Conservation (phyloP, 495 filamentous ascomycete genomes). For the Lasiosphaeris hirsuta region DNA sequence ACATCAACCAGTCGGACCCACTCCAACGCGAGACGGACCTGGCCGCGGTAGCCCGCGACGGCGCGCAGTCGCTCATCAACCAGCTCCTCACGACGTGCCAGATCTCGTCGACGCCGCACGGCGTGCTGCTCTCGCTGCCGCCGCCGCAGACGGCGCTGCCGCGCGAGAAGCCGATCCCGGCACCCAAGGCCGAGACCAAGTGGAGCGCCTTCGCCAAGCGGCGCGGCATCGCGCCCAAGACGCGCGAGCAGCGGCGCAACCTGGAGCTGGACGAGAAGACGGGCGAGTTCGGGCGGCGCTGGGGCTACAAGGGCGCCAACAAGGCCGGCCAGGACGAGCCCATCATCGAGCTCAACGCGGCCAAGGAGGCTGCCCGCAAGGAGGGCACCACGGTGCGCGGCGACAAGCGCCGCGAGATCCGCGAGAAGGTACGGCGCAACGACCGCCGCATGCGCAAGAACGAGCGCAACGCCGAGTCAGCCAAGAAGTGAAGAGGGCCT, state of each 20-base stretch:
- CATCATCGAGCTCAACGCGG: conserved; percentile 84
- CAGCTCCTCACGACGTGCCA: conserved; percentile 76
- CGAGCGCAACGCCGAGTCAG: conserved; percentile 46
- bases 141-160: conserved; percentile 64
- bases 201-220: conserved; percentile 94
- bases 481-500: conserved; percentile 25
- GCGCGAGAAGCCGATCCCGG: conserved; percentile 85
- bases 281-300: conserved; percentile 85
- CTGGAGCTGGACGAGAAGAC: conserved; percentile 78
- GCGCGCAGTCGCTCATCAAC: conserved; percentile 81
- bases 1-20: conserved; percentile 43
- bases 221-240: conserved; percentile 87
- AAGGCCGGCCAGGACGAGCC: conserved; percentile 64
- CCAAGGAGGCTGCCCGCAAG: conserved; percentile 63
- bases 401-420: conserved; percentile 59
- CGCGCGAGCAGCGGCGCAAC: conserved; percentile 60
- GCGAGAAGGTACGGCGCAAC: conserved; percentile 62
- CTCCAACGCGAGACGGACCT: conserved; percentile 54
- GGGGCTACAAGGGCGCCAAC: conserved; percentile 87
- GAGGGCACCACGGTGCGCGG: conserved; percentile 58
- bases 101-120: conserved; percentile 60
- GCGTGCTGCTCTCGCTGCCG: conserved; percentile 75
- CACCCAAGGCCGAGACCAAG: conserved; percentile 75
- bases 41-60: conserved; percentile 70
- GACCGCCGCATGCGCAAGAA: conserved; percentile 68